Conservation (phyloP, 345 rosid genomes). For the Murraya paniculata region DNA sequence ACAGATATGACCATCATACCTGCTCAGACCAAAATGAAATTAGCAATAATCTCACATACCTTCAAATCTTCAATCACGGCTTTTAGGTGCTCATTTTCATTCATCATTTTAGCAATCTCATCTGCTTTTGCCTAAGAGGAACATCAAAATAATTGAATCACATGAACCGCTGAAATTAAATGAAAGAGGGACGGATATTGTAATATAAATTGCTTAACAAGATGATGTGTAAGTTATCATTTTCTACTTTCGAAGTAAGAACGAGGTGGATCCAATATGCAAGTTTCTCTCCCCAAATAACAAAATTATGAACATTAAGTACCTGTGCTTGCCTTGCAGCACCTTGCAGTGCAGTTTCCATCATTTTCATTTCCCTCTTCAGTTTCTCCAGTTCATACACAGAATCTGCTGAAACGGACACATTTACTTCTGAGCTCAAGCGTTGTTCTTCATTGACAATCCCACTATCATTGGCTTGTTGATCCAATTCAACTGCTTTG, state of each 20-base stretch:
- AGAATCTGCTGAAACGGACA: conserved; percentile 40
- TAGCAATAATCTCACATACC: conserved; percentile 44
- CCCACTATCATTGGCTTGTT: conserved; percentile 37
- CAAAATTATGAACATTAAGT: conserved; percentile 18
- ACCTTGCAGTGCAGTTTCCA: conserved; percentile 95
- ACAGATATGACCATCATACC: neutral
- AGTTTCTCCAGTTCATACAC: conserved; percentile 66
- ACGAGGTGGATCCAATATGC: neutral
- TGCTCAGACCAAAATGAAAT: neutral
- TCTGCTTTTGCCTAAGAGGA: conserved; percentile 92
- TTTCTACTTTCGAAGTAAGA: neutral
- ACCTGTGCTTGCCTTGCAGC: conserved; percentile 99
- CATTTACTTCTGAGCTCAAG: conserved; percentile 43
- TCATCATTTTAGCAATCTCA: conserved; percentile 92
- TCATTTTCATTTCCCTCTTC: conserved; percentile 86
- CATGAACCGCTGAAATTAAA: conserved; percentile 16
- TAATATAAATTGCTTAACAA: neutral
- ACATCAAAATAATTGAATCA: conserved; percentile 5
- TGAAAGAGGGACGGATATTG: neutral
- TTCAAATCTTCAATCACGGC: conserved; percentile 73
- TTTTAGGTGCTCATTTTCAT: conserved; percentile 94
- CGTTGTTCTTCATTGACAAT: conserved; percentile 34
- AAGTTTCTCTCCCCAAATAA: neutral
- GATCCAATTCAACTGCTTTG: conserved; percentile 33
- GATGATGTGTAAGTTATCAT: neutral